Conservation (phyloP, 2,329 filamentous ascomycete species). For the Colletotrichum sojae region DNA sequence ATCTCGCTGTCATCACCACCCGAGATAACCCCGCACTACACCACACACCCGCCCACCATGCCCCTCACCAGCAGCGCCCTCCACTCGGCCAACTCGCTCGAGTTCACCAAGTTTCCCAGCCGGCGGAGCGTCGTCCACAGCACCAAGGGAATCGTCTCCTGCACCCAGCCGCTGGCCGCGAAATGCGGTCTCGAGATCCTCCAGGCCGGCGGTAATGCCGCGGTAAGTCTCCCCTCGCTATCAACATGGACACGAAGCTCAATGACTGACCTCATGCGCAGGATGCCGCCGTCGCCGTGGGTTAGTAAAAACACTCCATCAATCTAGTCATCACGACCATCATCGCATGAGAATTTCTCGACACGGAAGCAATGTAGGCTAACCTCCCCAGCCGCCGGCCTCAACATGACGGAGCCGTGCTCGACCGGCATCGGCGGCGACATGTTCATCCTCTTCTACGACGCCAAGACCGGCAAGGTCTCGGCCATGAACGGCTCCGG, state of each 20-base stretch:
- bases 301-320: conserved; percentile 59
- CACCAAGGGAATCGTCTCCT: conserved; percentile 91
- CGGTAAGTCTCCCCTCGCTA: conserved; percentile 69
- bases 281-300: conserved; percentile 97
- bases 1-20: conserved; percentile 12
- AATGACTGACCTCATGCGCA: conserved; percentile 52
- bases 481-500: conserved; percentile 94
- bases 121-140: conserved; percentile 94
- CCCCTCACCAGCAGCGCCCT: conserved; percentile 63
- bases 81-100: conserved; percentile 60
- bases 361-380: conserved; percentile 6
- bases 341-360: background rate
- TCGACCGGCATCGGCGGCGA: conserved; percentile 97
- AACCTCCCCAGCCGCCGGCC: conserved; percentile 77
- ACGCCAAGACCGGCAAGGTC: conserved; percentile 85
- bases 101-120: conserved; percentile 79
- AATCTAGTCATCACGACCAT: conserved; percentile 10
- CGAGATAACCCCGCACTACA: conserved; percentile 31
- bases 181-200: conserved; percentile 89
- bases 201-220: conserved; percentile 92
- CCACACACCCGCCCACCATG: conserved; percentile 52
- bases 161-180: conserved; percentile 89
- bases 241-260: background rate
- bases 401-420: conserved; percentile 94
- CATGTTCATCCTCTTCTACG: conserved; percentile 95